Conservation (phyloP, 2,329 filamentous ascomycete species). For the Fusarium illudens region DNA sequence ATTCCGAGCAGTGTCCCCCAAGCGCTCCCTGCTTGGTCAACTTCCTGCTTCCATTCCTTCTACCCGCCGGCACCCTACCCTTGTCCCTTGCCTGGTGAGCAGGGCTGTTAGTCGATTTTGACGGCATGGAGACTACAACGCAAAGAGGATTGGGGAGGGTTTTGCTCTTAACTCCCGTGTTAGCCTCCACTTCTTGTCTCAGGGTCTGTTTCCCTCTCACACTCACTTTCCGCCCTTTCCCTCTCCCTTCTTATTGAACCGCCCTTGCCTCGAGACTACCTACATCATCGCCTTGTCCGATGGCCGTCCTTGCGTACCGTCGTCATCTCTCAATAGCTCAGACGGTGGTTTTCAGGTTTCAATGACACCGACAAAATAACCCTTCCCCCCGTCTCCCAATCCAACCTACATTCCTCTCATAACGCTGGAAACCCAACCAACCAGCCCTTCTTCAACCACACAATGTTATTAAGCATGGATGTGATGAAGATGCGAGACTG, state of each 20-base stretch:
- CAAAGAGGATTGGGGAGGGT: constrained; percentile 13
- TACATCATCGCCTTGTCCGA: constrained; percentile 20
- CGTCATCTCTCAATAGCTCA: constrained; percentile 6
- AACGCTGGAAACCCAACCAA: neutral
- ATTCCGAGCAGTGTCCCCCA: constrained; percentile 2
- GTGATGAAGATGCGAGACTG: constrained; percentile 51
- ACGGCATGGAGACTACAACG: constrained; percentile 22
- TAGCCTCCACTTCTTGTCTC: constrained; percentile 28
- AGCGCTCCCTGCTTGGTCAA: constrained; percentile 11
- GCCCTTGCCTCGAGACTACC: constrained; percentile 8
- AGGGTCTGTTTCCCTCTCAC: neutral
- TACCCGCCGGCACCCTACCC: neutral
- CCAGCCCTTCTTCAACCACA: constrained; percentile 4
- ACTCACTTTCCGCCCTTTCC: neutral
- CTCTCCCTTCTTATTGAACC: constrained; percentile 16
- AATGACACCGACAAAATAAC: constrained; percentile 28
- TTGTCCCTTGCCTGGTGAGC: constrained; percentile 17
- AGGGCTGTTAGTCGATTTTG: constrained; percentile 33
- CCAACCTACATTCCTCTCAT: neutral
- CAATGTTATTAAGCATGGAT: constrained; percentile 42
- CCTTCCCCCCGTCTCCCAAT: constrained; percentile 3
- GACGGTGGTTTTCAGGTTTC: constrained; percentile 14
- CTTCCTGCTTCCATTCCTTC: constrained; percentile 10
- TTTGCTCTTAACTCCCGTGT: constrained; percentile 18
- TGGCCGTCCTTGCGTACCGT: constrained; percentile 11